phyloP scores from a whole-genome alignment of 139 green algal species.

The Astrephomene gubernaculifera region DNA sequence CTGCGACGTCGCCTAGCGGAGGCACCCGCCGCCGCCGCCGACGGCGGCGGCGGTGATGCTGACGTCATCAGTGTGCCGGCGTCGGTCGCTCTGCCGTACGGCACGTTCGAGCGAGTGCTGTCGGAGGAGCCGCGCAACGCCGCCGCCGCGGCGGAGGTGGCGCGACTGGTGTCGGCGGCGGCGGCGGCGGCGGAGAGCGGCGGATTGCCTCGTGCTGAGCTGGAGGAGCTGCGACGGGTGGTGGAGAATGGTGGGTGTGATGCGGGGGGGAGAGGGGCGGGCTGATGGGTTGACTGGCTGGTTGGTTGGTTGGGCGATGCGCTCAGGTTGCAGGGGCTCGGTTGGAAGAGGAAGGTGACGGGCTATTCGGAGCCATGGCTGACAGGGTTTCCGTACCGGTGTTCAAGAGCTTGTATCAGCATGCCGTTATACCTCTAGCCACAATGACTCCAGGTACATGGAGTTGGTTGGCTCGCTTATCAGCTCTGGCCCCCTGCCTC shows the following conservation, averaged over 20 bases:
- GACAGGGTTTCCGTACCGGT: too few species aligned
- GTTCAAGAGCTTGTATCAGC: too few species aligned
- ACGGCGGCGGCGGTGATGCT: constrained; percentile 9
- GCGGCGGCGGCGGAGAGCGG: constrained; percentile 39
- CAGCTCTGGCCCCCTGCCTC: too few species aligned
- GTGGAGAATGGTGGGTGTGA: constrained; percentile 24
- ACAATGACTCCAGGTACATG: too few species aligned
- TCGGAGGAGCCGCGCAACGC: constrained; percentile 59
- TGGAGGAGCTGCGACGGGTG: constrained; percentile 26
- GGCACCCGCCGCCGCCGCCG: neutral
- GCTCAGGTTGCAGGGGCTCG: too few species aligned
- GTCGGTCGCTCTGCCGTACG: constrained; percentile 86
- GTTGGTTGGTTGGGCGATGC: too few species aligned
- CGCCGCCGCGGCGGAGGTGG: constrained; percentile 53
- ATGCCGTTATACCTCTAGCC: too few species aligned
- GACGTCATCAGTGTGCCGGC: constrained; percentile 40
- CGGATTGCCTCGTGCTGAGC: constrained; percentile 2
- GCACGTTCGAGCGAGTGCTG: constrained; percentile 86
- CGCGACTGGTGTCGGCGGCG: constrained; percentile 19
- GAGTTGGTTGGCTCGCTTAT: too few species aligned
- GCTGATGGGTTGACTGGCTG: too few species aligned
- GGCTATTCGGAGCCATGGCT: too few species aligned
- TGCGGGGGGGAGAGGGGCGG: too few species aligned
- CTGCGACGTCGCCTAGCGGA: constrained; percentile 34
- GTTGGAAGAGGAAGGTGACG: too few species aligned